A percentile compares a stretch with the other conserved stretches of the same genome.
Evolutionary conservation across 495 filamentous ascomycete species (phyloP).

Genomic region (Aspergillus olivimuriae): DNA sequence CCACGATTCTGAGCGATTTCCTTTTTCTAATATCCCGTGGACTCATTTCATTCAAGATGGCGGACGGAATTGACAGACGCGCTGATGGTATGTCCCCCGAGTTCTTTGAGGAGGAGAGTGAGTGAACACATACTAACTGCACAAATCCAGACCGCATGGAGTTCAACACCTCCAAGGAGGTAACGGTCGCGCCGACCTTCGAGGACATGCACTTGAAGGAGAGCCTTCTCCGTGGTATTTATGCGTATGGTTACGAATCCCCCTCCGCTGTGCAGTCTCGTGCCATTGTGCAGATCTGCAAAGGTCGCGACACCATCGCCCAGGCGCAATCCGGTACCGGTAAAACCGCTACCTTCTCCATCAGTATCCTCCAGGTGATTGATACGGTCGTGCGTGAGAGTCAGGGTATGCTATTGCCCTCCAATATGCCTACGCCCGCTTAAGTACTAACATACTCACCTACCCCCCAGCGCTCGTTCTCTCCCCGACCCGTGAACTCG

Average conservation of each 20-base stretch:
- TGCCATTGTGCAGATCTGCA: slow-evolving; percentile 98
- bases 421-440: too few species aligned
- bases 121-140: slow-evolving; percentile 21
- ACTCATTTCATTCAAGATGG: slow-evolving; percentile 51
- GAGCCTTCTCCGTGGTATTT: slow-evolving; percentile 92
- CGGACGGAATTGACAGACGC: slow-evolving; percentile 90
- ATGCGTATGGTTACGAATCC: slow-evolving; percentile 97
- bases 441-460: too few species aligned
- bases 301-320: slow-evolving; percentile 95
- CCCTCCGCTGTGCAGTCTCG: slow-evolving; percentile 95
- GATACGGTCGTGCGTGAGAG: slow-evolving; percentile 78
- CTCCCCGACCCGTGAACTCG: slow-evolving; percentile 96
- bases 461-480: slow-evolving; percentile 85
- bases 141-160: slow-evolving; percentile 74
- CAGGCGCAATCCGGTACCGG: slow-evolving; percentile 99
- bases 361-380: slow-evolving; percentile 93
- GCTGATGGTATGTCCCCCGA: slow-evolving; percentile 54
- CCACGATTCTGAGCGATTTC: slow-evolving; percentile 2
- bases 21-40: slow-evolving; percentile 5
- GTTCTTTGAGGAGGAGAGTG: background rate
- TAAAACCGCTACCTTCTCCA: slow-evolving; percentile 98
- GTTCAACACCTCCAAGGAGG: slow-evolving; percentile 96
- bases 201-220: slow-evolving; percentile 89
- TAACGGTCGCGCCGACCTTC: slow-evolving; percentile 70
- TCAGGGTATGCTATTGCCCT: slow-evolving; percentile 66